Conservation (phyloP, 768 basidiomycete genomes). For the Amanita thiersii region DNA sequence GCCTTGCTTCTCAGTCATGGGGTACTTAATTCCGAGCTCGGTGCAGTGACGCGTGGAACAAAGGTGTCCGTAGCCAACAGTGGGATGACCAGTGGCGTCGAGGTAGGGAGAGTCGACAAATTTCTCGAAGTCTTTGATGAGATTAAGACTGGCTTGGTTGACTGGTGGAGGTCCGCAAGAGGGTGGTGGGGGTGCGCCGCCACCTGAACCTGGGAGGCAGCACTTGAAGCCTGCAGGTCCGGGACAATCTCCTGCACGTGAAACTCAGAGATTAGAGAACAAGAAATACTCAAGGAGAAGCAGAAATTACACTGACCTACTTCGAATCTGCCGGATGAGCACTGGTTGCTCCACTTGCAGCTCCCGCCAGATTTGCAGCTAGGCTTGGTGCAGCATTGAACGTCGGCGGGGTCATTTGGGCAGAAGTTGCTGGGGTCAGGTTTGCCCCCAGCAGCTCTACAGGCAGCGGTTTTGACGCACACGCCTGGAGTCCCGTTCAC, state of each 20-base stretch:
- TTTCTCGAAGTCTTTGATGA: constrained; percentile 25
- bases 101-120: constrained; percentile 24
- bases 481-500: constrained; percentile 18
- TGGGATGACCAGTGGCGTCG: constrained; percentile 26
- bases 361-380: constrained; percentile 17
- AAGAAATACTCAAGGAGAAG: too few species aligned
- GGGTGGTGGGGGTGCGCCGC: too few species aligned
- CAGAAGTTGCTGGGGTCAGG: constrained; percentile 18
- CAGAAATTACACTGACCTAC: too few species aligned
- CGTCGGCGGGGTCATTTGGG: constrained; percentile 18
- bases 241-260: constrained; percentile 19
- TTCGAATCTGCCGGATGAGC: constrained; percentile 13
- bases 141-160: constrained; percentile 20
- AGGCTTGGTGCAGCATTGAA: constrained; percentile 20
- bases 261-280: too few species aligned
- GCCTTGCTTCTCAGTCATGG: constrained; percentile 21
- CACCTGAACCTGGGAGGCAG: constrained; percentile 14
- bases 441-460: constrained; percentile 16
- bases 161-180: constrained; percentile 15
- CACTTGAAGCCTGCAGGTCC: constrained; percentile 20
- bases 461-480: constrained; percentile 18
- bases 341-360: constrained; percentile 17
- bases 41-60: constrained; percentile 21
- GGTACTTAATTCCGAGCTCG: constrained; percentile 26
- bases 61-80: constrained; percentile 27